These are phyloP conservation scores for Coffea humblotiana DNA, from an alignment of 305 asterid genomes.

Conservation along the genomic window DNA sequence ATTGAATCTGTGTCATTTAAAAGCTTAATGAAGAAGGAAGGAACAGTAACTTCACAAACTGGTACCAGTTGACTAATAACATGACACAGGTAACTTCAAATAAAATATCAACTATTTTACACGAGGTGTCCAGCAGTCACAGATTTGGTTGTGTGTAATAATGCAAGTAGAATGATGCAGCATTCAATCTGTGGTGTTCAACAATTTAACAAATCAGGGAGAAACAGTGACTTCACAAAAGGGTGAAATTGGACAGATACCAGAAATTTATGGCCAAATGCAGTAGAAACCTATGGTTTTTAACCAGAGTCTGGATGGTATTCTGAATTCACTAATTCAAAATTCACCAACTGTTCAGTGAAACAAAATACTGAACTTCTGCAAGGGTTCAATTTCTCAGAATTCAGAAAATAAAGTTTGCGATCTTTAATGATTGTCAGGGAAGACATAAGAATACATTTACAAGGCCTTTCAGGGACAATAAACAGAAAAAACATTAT, in stretches of 20 bases:
- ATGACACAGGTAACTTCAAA: too few species aligned
- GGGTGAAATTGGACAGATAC: not conserved
- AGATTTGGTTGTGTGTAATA: not conserved
- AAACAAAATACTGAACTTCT: not conserved
- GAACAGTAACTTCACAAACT: constrained; percentile 12
- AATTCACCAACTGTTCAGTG: not conserved
- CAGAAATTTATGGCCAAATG: not conserved
- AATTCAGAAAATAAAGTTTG: not conserved
- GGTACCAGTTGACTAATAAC: not conserved
- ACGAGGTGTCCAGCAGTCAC: not conserved
- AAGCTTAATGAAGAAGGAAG: not conserved
- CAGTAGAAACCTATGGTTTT: not conserved
- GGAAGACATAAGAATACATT: not conserved
- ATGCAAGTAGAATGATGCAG: not conserved
- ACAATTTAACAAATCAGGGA: not conserved
- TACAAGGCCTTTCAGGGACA: not conserved
- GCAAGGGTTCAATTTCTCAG: not conserved
- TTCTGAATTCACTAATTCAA: not conserved
- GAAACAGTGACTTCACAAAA: not conserved
- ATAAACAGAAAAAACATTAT: not conserved
- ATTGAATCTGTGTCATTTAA: not conserved
- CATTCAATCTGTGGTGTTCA: not conserved
- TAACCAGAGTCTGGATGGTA: not conserved
- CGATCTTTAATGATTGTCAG: not conserved
- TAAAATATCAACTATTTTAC: not conserved